Evolutionary conservation across 805 yeast genomes (phyloP).

Genomic region (Kluyveromyces lactis): DNA sequence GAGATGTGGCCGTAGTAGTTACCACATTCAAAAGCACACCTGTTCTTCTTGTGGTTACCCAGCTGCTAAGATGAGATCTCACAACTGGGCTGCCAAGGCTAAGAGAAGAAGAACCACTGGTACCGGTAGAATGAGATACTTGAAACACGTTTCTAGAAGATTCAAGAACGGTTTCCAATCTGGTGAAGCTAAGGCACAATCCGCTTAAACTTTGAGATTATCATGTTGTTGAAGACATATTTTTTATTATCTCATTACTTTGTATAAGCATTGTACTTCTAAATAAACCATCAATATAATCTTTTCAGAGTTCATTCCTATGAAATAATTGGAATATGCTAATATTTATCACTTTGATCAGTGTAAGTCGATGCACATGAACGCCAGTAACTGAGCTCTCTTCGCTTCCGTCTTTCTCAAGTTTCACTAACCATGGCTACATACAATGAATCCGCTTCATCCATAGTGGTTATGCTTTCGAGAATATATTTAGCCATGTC

Average conservation of each 20-base stretch:
- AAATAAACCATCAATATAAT: conserved; percentile 6
- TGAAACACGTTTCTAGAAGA: conserved; percentile 95
- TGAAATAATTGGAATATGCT: background rate
- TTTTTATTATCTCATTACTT: conserved; percentile 8
- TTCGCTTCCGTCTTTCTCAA: background rate
- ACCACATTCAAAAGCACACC: conserved; percentile 99
- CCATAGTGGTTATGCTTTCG: conserved; percentile 60
- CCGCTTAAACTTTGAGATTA: conserved; percentile 40
- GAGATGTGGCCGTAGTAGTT: conserved; percentile 98
- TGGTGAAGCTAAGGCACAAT: conserved; percentile 61
- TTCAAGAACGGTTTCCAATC: conserved; percentile 99
- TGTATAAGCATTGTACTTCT: conserved; percentile 7
- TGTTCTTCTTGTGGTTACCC: conserved; percentile 99
- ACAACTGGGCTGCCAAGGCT: conserved; percentile 99
- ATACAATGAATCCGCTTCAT: conserved; percentile 71
- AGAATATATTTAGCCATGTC: conserved; percentile 65
- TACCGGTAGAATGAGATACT: conserved; percentile 98
- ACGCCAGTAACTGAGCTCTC: too few relatives aligned
- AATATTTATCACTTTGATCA: too few relatives aligned
- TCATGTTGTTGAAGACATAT: conserved; percentile 6
- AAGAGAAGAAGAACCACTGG: conserved; percentile 99
- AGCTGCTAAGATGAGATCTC: conserved; percentile 96
- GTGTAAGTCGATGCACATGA: too few relatives aligned
- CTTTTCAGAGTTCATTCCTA: conserved; percentile 3
- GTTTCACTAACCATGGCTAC: conserved; percentile 44